Base-by-base conservation (phyloP, 129 eudicot genomes). In the Lonicera japonica region DNA sequence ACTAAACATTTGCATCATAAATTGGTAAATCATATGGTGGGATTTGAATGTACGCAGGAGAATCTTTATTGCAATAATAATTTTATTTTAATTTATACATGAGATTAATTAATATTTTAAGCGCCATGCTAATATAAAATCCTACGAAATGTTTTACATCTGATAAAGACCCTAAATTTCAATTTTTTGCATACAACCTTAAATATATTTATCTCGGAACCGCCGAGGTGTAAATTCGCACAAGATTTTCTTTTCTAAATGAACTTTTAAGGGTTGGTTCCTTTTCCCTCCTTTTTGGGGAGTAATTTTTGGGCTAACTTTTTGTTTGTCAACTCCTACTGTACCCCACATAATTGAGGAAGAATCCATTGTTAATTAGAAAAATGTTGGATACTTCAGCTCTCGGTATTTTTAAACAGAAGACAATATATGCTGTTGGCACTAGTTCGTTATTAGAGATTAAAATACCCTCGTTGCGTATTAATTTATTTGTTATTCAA, bases 361-460 rank as follows among this genome's bases (percentile, higher is more conserved):
- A 46, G 65, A 68, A 68, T 47, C 51, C 19, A 45, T 60, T 71
- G 25, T 56, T 75, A 52, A 56, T 56, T 53, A 78, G 56, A 60
- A 68, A 62, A 67, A 68, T 63, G 64, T 63, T 52, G 67, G 48
- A 15, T 63, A 68, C 73, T 72, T 73, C 57, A 62, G 66, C 64
- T 72, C 11, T 51, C 17, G 15, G 74, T 61, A 8, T 61, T 46
- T 60, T 56, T 6, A 21, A 56, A 64, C 51, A 24, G 60, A 22
- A 25, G 74, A 76, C 75, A 70, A 65, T 71, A 73, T 82, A 77
- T 82, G 78, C 78, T 77, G 65, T 67, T 74, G 76, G 67, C 83
- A 82, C 83, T 82, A 77, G 57, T 61, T 50, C 11, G 29, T 19
- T 19, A 7, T 56, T 8, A 19, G 12, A 45, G 51, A 45, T 45